Evolutionary conservation across 2,329 filamentous ascomycete species (phyloP).

Genomic region (Epichloe festucae): DNA sequence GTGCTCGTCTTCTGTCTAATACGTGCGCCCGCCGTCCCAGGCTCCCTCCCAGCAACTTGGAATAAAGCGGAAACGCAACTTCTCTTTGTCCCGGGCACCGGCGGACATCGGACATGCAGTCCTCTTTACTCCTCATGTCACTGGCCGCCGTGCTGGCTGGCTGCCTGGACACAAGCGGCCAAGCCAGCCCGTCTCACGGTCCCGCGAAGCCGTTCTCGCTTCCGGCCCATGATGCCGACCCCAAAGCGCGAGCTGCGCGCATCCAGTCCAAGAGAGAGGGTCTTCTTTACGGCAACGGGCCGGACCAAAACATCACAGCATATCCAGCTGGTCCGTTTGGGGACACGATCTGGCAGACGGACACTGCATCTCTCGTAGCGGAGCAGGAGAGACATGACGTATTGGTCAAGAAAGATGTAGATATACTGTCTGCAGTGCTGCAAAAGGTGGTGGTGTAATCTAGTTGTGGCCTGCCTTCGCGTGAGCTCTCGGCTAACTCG

Average conservation of each 20-base stretch:
- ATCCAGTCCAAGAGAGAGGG: neutral
- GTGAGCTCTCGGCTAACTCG: too few relatives aligned
- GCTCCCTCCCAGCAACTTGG: too few relatives aligned
- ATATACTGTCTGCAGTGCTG: neutral
- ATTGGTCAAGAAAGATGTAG: neutral
- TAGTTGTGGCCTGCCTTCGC: too few relatives aligned
- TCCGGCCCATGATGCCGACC: neutral
- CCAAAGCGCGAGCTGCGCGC: neutral
- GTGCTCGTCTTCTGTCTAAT: too few relatives aligned
- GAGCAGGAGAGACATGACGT: neutral
- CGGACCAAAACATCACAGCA: slow-evolving; percentile 1
- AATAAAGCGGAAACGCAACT: too few relatives aligned
- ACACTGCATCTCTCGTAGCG: neutral
- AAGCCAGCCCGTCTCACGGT: too few relatives aligned
- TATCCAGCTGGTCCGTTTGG: slow-evolving; percentile 1
- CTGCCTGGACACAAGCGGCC: too few relatives aligned
- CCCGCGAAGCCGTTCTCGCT: neutral
- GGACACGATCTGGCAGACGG: neutral
- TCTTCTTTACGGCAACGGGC: neutral
- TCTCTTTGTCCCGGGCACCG: too few relatives aligned
- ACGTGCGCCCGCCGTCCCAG: too few relatives aligned
- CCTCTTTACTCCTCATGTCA: neutral
- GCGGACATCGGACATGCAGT: too few relatives aligned
- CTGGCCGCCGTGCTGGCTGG: neutral
- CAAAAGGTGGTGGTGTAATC: too few relatives aligned